phyloP scores from a whole-genome alignment of 164 flowering plant genomes.

The Pachysandra terminalis region DNA sequence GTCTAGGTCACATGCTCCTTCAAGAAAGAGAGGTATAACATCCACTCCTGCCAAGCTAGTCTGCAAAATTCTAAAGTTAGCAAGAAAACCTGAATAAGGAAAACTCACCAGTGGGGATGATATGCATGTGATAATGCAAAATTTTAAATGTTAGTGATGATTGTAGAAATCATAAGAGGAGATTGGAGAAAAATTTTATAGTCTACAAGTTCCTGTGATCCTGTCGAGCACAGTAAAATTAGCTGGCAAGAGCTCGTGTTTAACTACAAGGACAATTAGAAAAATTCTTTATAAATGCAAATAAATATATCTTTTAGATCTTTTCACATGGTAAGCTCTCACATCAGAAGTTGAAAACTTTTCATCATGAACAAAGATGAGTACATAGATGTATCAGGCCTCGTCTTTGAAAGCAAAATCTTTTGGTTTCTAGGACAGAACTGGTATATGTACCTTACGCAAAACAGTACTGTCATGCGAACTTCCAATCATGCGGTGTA shows the following conservation, averaged over 20 bases:
- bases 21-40: constrained; percentile 76
- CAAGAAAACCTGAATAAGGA: not conserved
- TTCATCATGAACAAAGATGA: no score
- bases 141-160: no score
- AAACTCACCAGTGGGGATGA: not conserved
- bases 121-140: not conserved
- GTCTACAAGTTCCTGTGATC: no score
- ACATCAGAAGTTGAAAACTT: no score
- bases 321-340: no score
- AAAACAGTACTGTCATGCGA: constrained; percentile 27
- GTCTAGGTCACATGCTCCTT: constrained; percentile 31
- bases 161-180: no score
- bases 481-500: constrained; percentile 46
- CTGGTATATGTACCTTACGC: constrained; percentile 38
- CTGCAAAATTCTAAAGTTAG: constrained; percentile 33
- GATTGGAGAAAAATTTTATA: no score
- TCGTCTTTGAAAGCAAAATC: not conserved
- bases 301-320: no score
- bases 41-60: constrained; percentile 56
- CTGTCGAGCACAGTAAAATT: no score
- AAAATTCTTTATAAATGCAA: no score
- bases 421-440: not conserved
- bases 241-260: no score
- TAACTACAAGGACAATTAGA: no score
- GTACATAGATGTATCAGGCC: not conserved